Conservation (phyloP, 2,329 filamentous ascomycete genomes). For the Cladosporium sp. region DNA sequence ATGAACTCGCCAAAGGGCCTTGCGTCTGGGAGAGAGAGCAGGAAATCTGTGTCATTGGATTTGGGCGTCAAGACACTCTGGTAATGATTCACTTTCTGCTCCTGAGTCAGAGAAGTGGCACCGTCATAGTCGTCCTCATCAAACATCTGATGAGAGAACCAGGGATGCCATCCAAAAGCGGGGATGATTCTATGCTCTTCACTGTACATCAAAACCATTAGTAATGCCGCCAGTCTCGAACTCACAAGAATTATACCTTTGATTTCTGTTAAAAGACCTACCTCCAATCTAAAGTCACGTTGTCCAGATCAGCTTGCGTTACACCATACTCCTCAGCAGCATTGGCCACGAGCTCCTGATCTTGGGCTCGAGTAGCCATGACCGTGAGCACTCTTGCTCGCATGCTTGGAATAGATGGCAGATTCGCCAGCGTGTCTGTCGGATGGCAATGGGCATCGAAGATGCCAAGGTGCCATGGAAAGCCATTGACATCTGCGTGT, state of each 20-base stretch:
- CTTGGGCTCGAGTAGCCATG: constrained; percentile 72
- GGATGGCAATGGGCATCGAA: constrained; percentile 82
- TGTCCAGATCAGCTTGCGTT: constrained; percentile 19
- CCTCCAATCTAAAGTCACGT: constrained; percentile 27
- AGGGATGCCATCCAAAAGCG: constrained; percentile 83
- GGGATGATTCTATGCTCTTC: constrained; percentile 54
- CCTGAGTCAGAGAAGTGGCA: constrained; percentile 34
- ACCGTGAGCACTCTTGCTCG: constrained; percentile 62
- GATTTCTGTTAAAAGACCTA: constrained; percentile 21
- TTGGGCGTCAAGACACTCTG: constrained; percentile 57
- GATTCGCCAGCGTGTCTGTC: constrained; percentile 67
- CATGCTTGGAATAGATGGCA: constrained; percentile 60
- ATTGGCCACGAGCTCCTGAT: constrained; percentile 67
- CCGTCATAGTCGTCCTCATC: constrained; percentile 47
- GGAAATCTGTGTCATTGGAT: constrained; percentile 49
- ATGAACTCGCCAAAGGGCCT: constrained; percentile 57
- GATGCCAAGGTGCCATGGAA: constrained; percentile 67
- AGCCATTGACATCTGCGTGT: constrained; percentile 25
- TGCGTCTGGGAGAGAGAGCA: constrained; percentile 56
- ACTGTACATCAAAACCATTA: constrained; percentile 11
- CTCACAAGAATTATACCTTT: background rate
- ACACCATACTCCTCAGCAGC: constrained; percentile 56
- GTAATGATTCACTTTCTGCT: constrained; percentile 58
- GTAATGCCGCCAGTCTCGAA: background rate
- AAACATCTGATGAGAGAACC: constrained; percentile 77